phyloP scores from a whole-genome alignment of 2,329 filamentous ascomycete genomes.

The Aureobasidium lini region DNA sequence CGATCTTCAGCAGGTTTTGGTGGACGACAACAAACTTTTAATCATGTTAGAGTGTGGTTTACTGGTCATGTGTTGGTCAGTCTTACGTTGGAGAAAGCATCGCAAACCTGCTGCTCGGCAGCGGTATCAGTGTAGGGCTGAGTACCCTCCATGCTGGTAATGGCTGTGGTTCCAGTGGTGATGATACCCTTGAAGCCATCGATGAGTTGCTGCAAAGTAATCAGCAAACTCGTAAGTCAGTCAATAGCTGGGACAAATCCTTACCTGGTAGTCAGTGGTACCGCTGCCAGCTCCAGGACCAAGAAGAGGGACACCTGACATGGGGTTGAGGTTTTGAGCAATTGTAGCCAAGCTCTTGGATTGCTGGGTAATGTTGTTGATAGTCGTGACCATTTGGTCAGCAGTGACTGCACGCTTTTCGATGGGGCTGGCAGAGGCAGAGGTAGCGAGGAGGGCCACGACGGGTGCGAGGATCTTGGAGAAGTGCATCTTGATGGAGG shows the following conservation, averaged over 20 bases:
- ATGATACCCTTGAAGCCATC: conserved; percentile 27
- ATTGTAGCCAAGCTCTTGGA: conserved; percentile 9
- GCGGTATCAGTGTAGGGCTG: conserved; percentile 13
- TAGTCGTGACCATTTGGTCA: conserved; percentile 9
- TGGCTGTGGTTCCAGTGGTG: conserved; percentile 16
- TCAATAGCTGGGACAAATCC: no score
- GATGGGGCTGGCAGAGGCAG: background rate
- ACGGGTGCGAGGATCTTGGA: background rate
- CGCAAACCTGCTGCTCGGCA: conserved; percentile 18
- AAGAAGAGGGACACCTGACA: conserved; percentile 1
- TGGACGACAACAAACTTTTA: conserved; percentile 26
- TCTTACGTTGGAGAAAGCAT: conserved; percentile 24
- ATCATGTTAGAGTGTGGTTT: no score
- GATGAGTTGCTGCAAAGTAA: conserved; percentile 20
- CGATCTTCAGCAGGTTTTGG: conserved; percentile 28
- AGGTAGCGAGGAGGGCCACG: conserved; percentile 1
- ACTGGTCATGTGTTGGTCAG: no score
- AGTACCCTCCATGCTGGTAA: conserved; percentile 19
- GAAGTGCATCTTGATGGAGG: background rate
- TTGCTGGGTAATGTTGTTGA: conserved; percentile 14
- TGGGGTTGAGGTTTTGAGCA: conserved; percentile 4
- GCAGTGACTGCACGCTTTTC: conserved; percentile 13
- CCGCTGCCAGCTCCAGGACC: background rate
- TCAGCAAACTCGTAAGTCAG: no score
- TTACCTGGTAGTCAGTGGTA: conserved; percentile 12